Base-by-base conservation (phyloP, 2,329 filamentous ascomycete species). In the Alternaria hordeiaustralica region DNA sequence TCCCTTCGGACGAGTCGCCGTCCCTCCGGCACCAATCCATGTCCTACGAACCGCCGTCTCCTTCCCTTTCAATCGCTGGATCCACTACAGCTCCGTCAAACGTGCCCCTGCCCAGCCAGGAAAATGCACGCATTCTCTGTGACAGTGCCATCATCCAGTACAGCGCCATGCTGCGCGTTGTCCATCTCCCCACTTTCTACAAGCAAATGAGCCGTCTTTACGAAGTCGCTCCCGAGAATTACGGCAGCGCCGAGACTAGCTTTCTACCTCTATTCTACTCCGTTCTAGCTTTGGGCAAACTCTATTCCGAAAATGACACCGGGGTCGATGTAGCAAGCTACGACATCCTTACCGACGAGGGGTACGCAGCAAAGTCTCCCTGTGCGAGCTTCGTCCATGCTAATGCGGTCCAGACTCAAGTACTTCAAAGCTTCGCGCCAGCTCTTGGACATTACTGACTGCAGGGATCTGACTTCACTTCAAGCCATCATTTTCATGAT, bases 171-270 rank as follows among this genome's bases (percentile, higher is more conserved):
- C 84, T 91, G 78, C 88, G 92, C 41, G 90, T 95, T 60, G 87
- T 97, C 6, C 94, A 97, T 74, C 84, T 92, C 54, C 94, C 94
- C 0, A 88, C 88, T 0, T 97, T 97, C 76, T 93, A 91, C 80
- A 86, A 87, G 62, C 89, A 88, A 72, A 86, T 97, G 66, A 90
- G 97, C 69, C 87, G 87, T 58, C 85, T 97, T 43, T 97, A 97
- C 79, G 88, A 91, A 67, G 88, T 84, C 21, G 84, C 91, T 2
- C 67, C 77, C 12, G 83, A 84, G 20, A 76, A 81, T 45, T 84
- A 83, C 66, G 79, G 76, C 15, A 80, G 82, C 60, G 75, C 81
- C 12, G 84, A 86, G 46, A 80, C 83, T 55, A 80, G 71, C 25
- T 86, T 85, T 59, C 71, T 85, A 36, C 83, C 84, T 13, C 70